phyloP scores from a whole-genome alignment of 164 flowering plant genomes.

The Platanus orientalis region DNA sequence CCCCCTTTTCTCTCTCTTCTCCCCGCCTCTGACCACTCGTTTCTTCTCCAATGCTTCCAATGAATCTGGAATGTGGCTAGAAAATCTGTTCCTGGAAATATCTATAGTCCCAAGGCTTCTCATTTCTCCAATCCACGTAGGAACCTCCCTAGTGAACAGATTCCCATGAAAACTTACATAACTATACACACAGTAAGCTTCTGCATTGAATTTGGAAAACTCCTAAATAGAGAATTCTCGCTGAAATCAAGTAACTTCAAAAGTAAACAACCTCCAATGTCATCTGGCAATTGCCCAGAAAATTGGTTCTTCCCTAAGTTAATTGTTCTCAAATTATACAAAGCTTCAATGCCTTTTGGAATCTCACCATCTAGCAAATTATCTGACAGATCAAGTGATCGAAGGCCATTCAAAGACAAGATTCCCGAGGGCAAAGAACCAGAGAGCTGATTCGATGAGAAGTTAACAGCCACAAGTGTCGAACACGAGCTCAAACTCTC shows the following conservation, averaged over 20 bases:
- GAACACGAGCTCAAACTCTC: conserved; percentile 52
- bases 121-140: no score
- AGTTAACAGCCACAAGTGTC: no score
- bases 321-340: conserved; percentile 50
- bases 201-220: conserved; percentile 60
- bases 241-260: conserved; percentile 58
- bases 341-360: no score
- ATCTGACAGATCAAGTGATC: no score
- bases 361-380: no score
- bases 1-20: no score
- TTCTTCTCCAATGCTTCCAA: no score
- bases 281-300: no score
- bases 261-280: conserved; percentile 65
- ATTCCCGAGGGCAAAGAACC: no score
- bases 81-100: conserved; percentile 66
- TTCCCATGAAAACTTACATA: conserved; percentile 50
- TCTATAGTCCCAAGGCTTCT: no score
- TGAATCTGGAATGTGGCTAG: conserved; percentile 58
- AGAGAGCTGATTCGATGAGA: conserved; percentile 57
- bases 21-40: no score
- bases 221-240: conserved; percentile 64
- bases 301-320: conserved; percentile 51
- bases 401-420: no score
- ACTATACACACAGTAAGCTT: conserved; percentile 52
- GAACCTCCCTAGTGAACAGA: conserved; percentile 52